These are phyloP conservation scores for Adansonia rubrostipa DNA, from an alignment of 441 rosid genomes.

Conservation along the genomic window DNA sequence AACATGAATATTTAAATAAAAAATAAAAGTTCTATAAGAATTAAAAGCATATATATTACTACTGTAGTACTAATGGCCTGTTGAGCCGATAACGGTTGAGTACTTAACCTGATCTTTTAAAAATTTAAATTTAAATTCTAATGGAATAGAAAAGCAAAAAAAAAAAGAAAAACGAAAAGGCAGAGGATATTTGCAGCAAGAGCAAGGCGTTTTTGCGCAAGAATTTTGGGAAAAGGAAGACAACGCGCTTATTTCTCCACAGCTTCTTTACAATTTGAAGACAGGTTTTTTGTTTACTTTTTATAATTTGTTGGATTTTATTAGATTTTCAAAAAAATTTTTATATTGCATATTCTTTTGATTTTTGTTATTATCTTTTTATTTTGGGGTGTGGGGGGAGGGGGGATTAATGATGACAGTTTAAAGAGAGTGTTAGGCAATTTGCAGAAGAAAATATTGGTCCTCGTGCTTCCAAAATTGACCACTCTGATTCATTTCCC, in stretches of 20 bases:
- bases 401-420: constrained; percentile 48
- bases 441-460: constrained; percentile 79
- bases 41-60: too few relatives aligned
- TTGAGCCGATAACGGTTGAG: too few relatives aligned
- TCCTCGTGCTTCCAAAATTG: constrained; percentile 74
- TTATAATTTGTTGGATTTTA: not conserved
- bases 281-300: too few relatives aligned
- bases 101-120: too few relatives aligned
- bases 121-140: too few relatives aligned
- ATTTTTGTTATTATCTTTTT: too few relatives aligned
- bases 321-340: not conserved
- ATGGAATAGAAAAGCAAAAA: too few relatives aligned
- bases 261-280: constrained; percentile 79
- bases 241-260: constrained; percentile 52
- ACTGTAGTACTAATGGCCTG: too few relatives aligned
- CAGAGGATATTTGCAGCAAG: constrained; percentile 46
- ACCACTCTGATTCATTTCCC: constrained; percentile 77
- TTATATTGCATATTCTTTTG: too few relatives aligned
- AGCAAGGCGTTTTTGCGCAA: constrained; percentile 41
- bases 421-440: constrained; percentile 86
- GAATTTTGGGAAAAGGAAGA: constrained; percentile 31
- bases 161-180: constrained; percentile 34
- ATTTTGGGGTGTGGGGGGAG: too few relatives aligned
- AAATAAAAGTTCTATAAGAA: too few relatives aligned
- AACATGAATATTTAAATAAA: too few relatives aligned